Percentiles rank a stretch among this genome's conserved stretches.
Evolutionary conservation across 306 rosid species (phyloP).

Genomic region (Neltuma alba): DNA sequence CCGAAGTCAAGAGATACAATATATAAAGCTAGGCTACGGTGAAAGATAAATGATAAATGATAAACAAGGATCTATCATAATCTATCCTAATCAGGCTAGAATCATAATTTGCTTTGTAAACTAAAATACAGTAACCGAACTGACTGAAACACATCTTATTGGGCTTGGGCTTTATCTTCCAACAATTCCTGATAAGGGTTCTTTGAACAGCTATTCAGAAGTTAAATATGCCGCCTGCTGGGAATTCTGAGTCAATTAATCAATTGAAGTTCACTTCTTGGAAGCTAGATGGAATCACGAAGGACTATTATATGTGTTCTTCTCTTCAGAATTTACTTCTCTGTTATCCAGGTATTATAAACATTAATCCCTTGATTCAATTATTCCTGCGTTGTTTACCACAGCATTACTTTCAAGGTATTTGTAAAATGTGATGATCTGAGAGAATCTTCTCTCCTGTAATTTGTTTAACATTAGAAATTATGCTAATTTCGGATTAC

Average conservation of each 20-base stretch:
- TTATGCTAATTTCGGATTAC: not conserved
- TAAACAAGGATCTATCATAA: too few species aligned
- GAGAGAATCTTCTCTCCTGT: not conserved
- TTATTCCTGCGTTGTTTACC: not conserved
- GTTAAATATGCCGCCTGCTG: slow-evolving; percentile 45
- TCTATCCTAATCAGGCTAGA: too few species aligned
- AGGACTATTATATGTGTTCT: slow-evolving; percentile 56
- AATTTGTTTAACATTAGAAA: not conserved
- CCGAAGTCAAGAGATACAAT: too few species aligned
- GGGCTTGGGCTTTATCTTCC: too few species aligned
- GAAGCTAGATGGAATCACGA: slow-evolving; percentile 56
- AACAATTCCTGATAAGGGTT: slow-evolving; percentile 22
- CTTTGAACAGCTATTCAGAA: slow-evolving; percentile 65
- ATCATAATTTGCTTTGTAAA: too few species aligned
- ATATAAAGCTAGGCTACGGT: too few species aligned
- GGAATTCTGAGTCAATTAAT: slow-evolving; percentile 38
- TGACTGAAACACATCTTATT: too few species aligned
- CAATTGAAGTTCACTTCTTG: slow-evolving; percentile 45
- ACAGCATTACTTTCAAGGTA: not conserved
- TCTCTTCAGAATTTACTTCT: slow-evolving; percentile 70
- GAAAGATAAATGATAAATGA: too few species aligned
- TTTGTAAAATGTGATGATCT: slow-evolving; percentile 11
- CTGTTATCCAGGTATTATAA: slow-evolving; percentile 70
- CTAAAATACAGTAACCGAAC: too few species aligned
- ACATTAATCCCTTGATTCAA: slow-evolving; percentile 9